Evolutionary conservation across 164 flowering plant genomes (phyloP).

Genomic region (Chloranthus sessilifolius): DNA sequence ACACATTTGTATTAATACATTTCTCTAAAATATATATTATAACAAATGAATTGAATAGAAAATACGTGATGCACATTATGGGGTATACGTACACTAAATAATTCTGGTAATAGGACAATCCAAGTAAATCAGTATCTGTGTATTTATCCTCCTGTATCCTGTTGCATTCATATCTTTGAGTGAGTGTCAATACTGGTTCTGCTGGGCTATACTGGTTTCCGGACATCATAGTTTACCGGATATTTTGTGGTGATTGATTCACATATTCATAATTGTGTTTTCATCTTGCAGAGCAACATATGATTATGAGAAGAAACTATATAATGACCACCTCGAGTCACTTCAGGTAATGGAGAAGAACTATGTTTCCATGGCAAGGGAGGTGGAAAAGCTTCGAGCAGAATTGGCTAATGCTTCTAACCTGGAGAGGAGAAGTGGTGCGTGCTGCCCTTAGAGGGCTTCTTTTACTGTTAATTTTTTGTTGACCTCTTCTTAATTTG

Average conservation of each 20-base stretch:
- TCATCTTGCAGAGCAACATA: slow-evolving; percentile 60
- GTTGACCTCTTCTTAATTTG: not conserved
- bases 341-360: slow-evolving; percentile 96
- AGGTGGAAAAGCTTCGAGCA: slow-evolving; percentile 90
- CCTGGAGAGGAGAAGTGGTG: slow-evolving; percentile 55
- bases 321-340: slow-evolving; percentile 77
- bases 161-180: too few relatives aligned
- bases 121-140: too few relatives aligned
- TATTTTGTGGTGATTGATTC: too few relatives aligned
- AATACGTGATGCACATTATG: too few relatives aligned
- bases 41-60: too few relatives aligned
- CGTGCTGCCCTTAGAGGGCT: not conserved
- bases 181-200: not conserved
- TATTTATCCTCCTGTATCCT: too few relatives aligned
- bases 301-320: slow-evolving; percentile 82
- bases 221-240: too few relatives aligned
- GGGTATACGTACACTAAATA: too few relatives aligned
- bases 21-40: too few relatives aligned
- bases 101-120: too few relatives aligned
- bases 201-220: not conserved
- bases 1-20: too few relatives aligned
- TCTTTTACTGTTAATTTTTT: not conserved
- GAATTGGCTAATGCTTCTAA: slow-evolving; percentile 57
- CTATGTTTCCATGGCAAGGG: slow-evolving; percentile 74
- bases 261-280: slow-evolving; percentile 4